These are phyloP conservation scores for Cyberlindnera americana DNA, from an alignment of 805 yeast species.

Conservation along the genomic window DNA sequence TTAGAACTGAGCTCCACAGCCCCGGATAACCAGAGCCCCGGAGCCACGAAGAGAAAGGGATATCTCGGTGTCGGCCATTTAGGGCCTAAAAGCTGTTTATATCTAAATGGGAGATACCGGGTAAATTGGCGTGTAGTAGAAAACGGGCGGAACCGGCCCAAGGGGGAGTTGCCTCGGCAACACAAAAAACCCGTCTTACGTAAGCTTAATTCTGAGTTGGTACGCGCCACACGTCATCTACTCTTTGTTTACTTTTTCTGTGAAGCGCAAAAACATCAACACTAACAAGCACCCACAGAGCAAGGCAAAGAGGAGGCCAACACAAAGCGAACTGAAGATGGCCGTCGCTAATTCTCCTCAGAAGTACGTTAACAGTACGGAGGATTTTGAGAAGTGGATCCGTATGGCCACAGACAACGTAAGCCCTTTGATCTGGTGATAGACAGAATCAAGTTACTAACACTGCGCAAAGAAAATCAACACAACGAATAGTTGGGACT, in stretches of 20 bases:
- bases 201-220: background rate
- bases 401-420: conserved; percentile 71
- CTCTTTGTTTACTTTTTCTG: conserved; percentile 8
- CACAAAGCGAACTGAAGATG: conserved; percentile 4
- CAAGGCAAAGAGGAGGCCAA: background rate
- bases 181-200: too few relatives aligned
- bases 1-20: too few relatives aligned
- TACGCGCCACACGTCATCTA: conserved; percentile 1
- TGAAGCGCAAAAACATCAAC: conserved; percentile 1
- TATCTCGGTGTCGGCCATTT: too few relatives aligned
- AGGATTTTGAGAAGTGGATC: conserved; percentile 70
- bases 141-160: too few relatives aligned
- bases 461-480: conserved; percentile 52
- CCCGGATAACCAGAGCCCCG: too few relatives aligned
- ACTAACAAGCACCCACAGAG: too few relatives aligned
- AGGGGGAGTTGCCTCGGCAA: too few relatives aligned
- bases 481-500: conserved; percentile 81
- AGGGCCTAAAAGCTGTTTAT: too few relatives aligned
- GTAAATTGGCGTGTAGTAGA: too few relatives aligned
- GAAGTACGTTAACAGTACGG: conserved; percentile 13
- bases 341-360: conserved; percentile 12
- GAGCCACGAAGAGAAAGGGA: too few relatives aligned
- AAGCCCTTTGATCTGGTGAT: background rate
- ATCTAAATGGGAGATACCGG: too few relatives aligned
- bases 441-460: background rate